Evolutionary conservation across 1,139 yeast genomes (phyloP), one percentile per base, ranked within the genome.

Genomic region (Suhomyces yuchorum): DNA sequence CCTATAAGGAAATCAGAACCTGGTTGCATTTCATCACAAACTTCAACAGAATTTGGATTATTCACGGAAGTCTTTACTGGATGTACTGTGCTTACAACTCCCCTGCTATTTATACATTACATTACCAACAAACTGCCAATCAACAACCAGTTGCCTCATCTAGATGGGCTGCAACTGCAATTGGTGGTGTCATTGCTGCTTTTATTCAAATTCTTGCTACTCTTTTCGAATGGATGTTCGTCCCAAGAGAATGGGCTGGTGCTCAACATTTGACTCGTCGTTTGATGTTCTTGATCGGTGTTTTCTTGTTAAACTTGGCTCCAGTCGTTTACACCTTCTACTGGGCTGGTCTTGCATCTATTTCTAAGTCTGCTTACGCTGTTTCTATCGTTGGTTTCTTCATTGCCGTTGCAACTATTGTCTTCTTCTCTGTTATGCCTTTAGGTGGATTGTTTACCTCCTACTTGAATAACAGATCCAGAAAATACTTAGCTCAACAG

Each of bases 191-290:
- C 48, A 78, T 93, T 60, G 98, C 97, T 47, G 73, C 84, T 53
- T 63, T 81, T 48, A 82, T 93, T 63, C 97, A 93, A 73, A 80
- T 95, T 55, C 58, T 82, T 52, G 99, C 99, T 44, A 93, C 99
- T 19, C 51, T 91, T 43, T 83, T 88, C 61, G 99, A 93, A 73
- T 95, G 97, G 97, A 78, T 85, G 67, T 93, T 90, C 65, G 99
- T 93, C 54, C 99, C 99, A 55, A 85, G 98, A 74, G 84, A 87
- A 62, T 93, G 99, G 99, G 96, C 98, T 30, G 99, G 99, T 71
- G 98, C 98, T 69, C 98, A 93, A 74, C 97, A 90, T 68, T 81
- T 93, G 67, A 75, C 91, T 43, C 87, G 97, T 71, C 87, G 99
- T 67, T 77, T 93, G 61, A 63, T 85, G 75, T 87, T 92, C 66